Conservation (phyloP, 805 yeast species). For the Millerozyma miso region DNA sequence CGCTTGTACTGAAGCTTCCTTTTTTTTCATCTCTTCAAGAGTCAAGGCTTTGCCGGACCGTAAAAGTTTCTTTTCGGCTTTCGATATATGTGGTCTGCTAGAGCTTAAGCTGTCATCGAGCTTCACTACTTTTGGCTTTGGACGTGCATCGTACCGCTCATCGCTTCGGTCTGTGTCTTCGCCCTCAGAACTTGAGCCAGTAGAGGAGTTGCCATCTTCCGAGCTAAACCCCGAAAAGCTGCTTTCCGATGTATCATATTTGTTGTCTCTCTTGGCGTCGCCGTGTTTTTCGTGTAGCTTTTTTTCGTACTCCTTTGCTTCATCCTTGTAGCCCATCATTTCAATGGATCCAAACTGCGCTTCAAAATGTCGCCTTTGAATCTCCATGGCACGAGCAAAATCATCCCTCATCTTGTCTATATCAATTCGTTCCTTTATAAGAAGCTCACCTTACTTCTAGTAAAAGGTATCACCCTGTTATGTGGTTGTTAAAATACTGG, state of each 20-base stretch:
- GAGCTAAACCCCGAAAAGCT: slow-evolving; percentile 4
- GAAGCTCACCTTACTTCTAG: too few species aligned
- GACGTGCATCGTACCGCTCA: not conserved
- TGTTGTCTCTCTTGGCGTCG: slow-evolving; percentile 12
- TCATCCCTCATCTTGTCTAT: not conserved
- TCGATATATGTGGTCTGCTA: slow-evolving; percentile 25
- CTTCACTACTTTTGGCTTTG: slow-evolving; percentile 45
- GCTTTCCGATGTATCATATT: slow-evolving; percentile 11
- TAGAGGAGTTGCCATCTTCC: not conserved
- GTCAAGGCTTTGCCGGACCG: slow-evolving; percentile 62
- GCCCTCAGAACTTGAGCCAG: slow-evolving; percentile 10
- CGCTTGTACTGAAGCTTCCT: slow-evolving; percentile 21
- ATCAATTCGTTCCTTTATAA: too few species aligned
- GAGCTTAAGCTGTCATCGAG: slow-evolving; percentile 33
- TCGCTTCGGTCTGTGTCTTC: slow-evolving; percentile 4
- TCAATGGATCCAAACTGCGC: slow-evolving; percentile 61
- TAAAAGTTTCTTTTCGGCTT: slow-evolving; percentile 48
- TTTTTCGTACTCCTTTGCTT: slow-evolving; percentile 18
- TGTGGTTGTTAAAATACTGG: too few species aligned
- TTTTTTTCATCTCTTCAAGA: slow-evolving; percentile 25
- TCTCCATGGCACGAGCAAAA: slow-evolving; percentile 39
- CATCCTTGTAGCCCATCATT: slow-evolving; percentile 35
- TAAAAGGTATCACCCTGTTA: too few species aligned
- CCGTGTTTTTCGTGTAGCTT: slow-evolving; percentile 5
- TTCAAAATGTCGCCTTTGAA: slow-evolving; percentile 57